phyloP scores from a whole-genome alignment of 805 yeast species.

The Wickerhamomyces chambardii region DNA sequence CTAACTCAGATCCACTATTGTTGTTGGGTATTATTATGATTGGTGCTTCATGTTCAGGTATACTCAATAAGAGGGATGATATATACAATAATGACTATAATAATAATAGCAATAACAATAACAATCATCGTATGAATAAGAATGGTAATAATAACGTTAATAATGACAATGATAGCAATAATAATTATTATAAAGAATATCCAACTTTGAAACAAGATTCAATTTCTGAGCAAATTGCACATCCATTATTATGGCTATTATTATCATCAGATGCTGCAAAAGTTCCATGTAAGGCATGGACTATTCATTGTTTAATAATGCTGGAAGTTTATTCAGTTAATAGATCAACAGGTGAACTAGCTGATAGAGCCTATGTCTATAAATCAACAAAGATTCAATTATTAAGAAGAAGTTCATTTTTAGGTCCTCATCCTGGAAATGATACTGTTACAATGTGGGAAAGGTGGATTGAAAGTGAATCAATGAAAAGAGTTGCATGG shows the following conservation, averaged over 20 bases:
- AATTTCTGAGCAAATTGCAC: constrained; percentile 27
- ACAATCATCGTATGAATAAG: too few relatives aligned
- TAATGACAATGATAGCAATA: too few relatives aligned
- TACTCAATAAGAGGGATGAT: constrained; percentile 34
- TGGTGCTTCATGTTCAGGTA: constrained; percentile 36
- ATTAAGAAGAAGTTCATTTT: constrained; percentile 35
- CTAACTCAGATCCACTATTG: constrained; percentile 34
- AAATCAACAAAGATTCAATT: constrained; percentile 44
- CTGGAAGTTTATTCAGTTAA: constrained; percentile 41
- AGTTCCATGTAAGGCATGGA: constrained; percentile 40
- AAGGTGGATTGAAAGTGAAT: constrained; percentile 33
- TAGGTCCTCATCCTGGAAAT: constrained; percentile 20
- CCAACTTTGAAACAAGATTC: too few relatives aligned
- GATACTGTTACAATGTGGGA: constrained; percentile 11
- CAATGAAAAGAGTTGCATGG: constrained; percentile 32
- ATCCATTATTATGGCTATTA: constrained; percentile 33
- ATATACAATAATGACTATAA: constrained; percentile 36
- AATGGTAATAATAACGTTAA: too few relatives aligned
- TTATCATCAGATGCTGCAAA: constrained; percentile 34
- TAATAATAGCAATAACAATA: too few relatives aligned
- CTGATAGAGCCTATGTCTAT: constrained; percentile 41
- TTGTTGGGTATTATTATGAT: constrained; percentile 41
- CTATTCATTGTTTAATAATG: constrained; percentile 36
- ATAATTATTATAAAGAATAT: too few relatives aligned
- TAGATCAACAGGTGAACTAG: constrained; percentile 31